Conservation (phyloP, 306 rosid species). For the Potentilla sterilis region DNA sequence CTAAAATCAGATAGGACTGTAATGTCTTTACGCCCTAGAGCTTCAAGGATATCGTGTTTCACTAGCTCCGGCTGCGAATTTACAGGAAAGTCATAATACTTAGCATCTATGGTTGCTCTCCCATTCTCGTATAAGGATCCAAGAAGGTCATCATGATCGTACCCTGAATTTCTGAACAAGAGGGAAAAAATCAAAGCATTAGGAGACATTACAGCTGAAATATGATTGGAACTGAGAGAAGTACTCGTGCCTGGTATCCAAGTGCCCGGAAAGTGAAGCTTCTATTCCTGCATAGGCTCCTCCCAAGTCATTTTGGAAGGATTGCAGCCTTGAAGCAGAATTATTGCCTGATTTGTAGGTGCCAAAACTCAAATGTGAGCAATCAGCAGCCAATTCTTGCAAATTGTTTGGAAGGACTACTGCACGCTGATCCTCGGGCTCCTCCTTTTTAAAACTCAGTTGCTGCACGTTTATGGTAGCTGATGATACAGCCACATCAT, state of each 20-base stretch:
- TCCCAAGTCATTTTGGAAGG: conserved; percentile 38
- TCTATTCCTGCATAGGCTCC: conserved; percentile 35
- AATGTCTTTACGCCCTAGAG: conserved; percentile 33
- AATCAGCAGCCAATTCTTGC: conserved; percentile 51
- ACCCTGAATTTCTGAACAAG: conserved; percentile 29
- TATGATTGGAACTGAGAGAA: conserved; percentile 18
- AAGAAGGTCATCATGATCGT: conserved; percentile 32
- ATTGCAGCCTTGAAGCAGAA: conserved; percentile 31
- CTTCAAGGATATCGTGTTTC: conserved; percentile 33
- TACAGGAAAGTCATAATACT: conserved; percentile 30
- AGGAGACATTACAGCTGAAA: conserved; percentile 27
- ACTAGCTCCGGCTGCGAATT: conserved; percentile 37
- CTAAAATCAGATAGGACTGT: conserved; percentile 35
- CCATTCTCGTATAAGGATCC: conserved; percentile 31
- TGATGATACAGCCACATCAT: conserved; percentile 38
- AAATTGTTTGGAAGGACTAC: conserved; percentile 64
- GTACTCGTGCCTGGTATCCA: conserved; percentile 41
- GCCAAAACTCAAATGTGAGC: conserved; percentile 78
- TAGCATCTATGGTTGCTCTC: conserved; percentile 31
- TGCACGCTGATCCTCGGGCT: conserved; percentile 24
- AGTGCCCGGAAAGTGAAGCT: conserved; percentile 31
- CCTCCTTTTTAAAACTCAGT: conserved; percentile 37
- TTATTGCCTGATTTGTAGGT: conserved; percentile 40
- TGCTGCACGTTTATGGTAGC: conserved; percentile 40
- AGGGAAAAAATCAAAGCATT: conserved; percentile 6